Evolutionary conservation across 1,139 yeast genomes (phyloP).

Genomic region (Maudiozyma humilis): DNA sequence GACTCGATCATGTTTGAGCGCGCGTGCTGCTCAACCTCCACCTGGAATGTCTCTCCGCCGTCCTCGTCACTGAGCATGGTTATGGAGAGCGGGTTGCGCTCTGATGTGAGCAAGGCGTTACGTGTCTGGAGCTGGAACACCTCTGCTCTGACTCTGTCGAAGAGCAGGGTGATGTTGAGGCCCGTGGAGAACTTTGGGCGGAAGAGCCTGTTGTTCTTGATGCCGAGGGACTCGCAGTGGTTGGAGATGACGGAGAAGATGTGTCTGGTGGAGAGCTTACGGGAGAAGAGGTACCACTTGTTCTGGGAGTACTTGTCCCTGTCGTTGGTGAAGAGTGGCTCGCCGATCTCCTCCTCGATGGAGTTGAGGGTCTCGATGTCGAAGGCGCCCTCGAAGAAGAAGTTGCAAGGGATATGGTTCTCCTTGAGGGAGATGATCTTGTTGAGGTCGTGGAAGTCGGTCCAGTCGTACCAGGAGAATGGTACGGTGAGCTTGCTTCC

Average conservation of each 20-base stretch:
- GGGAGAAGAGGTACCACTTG: slow-evolving; percentile 13
- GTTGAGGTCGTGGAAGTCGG: slow-evolving; percentile 19
- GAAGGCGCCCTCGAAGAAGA: slow-evolving; percentile 14
- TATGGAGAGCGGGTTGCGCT: slow-evolving; percentile 20
- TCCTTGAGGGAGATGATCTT: slow-evolving; percentile 12
- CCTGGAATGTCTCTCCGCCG: slow-evolving; percentile 11
- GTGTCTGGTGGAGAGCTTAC: slow-evolving; percentile 8
- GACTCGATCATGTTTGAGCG: slow-evolving; percentile 20
- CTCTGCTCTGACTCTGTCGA: slow-evolving; percentile 22
- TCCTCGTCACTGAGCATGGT: slow-evolving; percentile 15
- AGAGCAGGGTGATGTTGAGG: slow-evolving; percentile 12
- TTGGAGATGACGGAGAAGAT: slow-evolving; percentile 2
- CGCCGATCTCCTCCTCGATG: slow-evolving; percentile 14
- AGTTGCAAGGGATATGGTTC: slow-evolving; percentile 13
- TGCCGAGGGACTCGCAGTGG: slow-evolving; percentile 4
- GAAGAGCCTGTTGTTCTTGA: slow-evolving; percentile 7
- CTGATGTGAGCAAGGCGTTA: slow-evolving; percentile 15
- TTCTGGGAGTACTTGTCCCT: slow-evolving; percentile 13
- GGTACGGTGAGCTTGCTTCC: slow-evolving; percentile 6
- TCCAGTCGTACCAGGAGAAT: slow-evolving; percentile 23
- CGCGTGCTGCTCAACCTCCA: slow-evolving; percentile 11
- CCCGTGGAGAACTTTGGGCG: slow-evolving; percentile 2
- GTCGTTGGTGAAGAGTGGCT: slow-evolving; percentile 10
- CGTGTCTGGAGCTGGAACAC: slow-evolving; percentile 23
- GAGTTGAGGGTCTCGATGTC: slow-evolving; percentile 8